phyloP scores from a whole-genome alignment of 805 yeast species.

The Suhomyces xylopsoci region DNA sequence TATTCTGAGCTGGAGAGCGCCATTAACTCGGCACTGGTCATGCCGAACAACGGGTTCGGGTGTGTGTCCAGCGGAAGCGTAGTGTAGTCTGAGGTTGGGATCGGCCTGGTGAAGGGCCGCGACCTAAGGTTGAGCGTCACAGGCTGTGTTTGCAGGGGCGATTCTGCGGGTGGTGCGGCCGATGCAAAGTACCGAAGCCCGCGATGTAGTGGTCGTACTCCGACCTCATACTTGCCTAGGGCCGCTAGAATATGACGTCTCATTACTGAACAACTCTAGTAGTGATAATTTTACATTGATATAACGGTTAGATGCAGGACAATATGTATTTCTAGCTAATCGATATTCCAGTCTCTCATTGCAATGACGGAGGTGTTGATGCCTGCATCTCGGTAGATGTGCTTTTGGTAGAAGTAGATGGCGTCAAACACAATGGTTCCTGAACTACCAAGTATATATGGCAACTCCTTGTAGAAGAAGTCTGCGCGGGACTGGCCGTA shows the following conservation, averaged over 20 bases:
- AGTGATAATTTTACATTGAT: background rate
- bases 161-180: background rate
- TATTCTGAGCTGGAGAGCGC: conserved; percentile 21
- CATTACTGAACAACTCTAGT: background rate
- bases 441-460: conserved; percentile 79
- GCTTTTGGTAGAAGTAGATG: conserved; percentile 62
- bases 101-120: conserved; percentile 13
- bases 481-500: conserved; percentile 27
- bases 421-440: conserved; percentile 82
- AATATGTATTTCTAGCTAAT: background rate
- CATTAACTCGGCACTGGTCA: conserved; percentile 25
- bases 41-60: conserved; percentile 35
- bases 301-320: background rate
- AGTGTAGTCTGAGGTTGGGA: conserved; percentile 2
- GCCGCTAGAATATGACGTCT: background rate
- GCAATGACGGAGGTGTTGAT: background rate
- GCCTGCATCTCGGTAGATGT: conserved; percentile 21
- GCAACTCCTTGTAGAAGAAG: conserved; percentile 68
- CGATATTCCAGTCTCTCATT: conserved; percentile 2
- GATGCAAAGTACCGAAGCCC: background rate
- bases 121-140: conserved; percentile 9
- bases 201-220: background rate
- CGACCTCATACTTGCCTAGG: background rate
- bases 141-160: background rate
- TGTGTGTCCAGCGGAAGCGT: conserved; percentile 18